Percentiles rank a stretch among this genome's conserved stretches.
Evolutionary conservation across 768 basidiomycete genomes (phyloP).

Genomic region (Gyrodon lividus): DNA sequence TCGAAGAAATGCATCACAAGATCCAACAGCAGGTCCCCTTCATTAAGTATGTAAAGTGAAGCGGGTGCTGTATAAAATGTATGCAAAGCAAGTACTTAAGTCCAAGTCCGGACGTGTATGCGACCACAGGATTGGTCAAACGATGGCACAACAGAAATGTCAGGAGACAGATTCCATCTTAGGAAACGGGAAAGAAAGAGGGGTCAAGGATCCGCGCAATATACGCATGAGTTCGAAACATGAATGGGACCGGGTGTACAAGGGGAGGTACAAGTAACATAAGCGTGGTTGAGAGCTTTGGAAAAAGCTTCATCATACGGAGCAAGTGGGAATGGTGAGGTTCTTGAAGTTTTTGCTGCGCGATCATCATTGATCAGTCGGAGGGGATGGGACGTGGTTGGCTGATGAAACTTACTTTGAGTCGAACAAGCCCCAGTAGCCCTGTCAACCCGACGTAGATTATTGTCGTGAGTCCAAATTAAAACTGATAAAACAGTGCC

Average conservation of each 20-base stretch:
- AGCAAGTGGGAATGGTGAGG: conserved; percentile 65
- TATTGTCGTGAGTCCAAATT: conserved; percentile 1
- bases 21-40: conserved; percentile 5
- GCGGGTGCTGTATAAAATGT: neutral
- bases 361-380: conserved; percentile 21
- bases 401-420: conserved; percentile 39
- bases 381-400: conserved; percentile 13
- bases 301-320: neutral
- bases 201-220: conserved; percentile 3
- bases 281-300: neutral
- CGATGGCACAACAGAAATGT: neutral
- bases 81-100: neutral
- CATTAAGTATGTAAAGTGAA: neutral
- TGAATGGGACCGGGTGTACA: neutral
- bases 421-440: conserved; percentile 69
- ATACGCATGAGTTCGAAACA: conserved; percentile 7
- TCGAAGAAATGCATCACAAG: conserved; percentile 11
- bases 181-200: neutral
- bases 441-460: conserved; percentile 26
- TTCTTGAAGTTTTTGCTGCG: conserved; percentile 68
- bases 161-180: neutral
- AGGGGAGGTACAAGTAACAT: conserved; percentile 8
- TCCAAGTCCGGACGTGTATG: neutral
- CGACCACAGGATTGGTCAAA: neutral
- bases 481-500: conserved; percentile 3